Percentiles rank a stretch among this genome's conserved stretches.
Conservation (phyloP, 1,284 basidiomycete genomes). For the Earliella scabrosa region DNA sequence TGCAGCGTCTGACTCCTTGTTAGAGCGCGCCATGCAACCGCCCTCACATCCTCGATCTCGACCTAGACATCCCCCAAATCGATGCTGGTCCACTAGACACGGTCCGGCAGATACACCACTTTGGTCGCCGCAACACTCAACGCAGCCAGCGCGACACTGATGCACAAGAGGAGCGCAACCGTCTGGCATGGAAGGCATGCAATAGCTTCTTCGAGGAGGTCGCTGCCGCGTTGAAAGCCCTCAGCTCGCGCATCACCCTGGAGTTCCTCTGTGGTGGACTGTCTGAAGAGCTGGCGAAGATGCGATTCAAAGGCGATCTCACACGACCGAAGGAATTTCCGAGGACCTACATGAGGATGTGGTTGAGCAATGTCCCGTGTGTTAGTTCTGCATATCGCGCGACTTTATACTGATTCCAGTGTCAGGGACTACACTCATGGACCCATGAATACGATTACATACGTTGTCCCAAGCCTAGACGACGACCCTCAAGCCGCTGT, state of each 20-base stretch:
- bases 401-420: background rate
- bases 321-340: slow-evolving; percentile 5
- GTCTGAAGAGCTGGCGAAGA: slow-evolving; percentile 8
- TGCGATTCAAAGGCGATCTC: slow-evolving; percentile 1
- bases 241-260: background rate
- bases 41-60: no score
- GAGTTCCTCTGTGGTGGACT: slow-evolving; percentile 1
- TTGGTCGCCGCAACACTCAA: no score
- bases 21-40: no score
- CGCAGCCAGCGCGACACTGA: no score
- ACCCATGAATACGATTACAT: slow-evolving; percentile 31
- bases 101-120: no score
- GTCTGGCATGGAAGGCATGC: background rate
- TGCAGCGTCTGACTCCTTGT: no score
- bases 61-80: no score
- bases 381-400: background rate
- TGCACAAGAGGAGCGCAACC: background rate
- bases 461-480: slow-evolving; percentile 32
- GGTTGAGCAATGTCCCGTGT: slow-evolving; percentile 18
- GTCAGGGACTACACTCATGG: slow-evolving; percentile 40
- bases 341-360: slow-evolving; percentile 5
- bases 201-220: background rate
- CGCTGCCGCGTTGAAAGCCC: background rate
- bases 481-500: slow-evolving; percentile 26
- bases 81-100: no score